Evolutionary conservation across 78 protist species (phyloP).

Genomic region (Mantamonas sphyraenae): DNA sequence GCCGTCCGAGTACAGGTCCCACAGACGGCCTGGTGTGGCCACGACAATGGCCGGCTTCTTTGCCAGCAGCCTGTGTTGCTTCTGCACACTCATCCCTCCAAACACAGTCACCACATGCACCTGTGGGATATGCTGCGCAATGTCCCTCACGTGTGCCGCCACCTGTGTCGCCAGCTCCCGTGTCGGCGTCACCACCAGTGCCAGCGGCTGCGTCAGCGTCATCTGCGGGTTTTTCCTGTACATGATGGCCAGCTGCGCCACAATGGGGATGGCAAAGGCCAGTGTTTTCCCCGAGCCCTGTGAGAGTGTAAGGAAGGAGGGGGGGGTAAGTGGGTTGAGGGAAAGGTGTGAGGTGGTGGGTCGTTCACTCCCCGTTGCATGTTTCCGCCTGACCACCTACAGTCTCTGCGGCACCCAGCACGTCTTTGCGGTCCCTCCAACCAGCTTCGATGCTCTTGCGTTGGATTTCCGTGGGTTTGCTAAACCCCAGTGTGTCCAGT

Average conservation of each 20-base stretch:
- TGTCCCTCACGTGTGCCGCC: neutral
- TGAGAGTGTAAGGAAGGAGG: neutral
- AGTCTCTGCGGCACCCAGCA: conserved; percentile 48
- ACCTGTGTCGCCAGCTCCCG: conserved; percentile 76
- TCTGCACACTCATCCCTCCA: conserved; percentile 48
- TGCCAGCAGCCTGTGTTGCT: conserved; percentile 44
- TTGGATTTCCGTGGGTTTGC: conserved; percentile 58
- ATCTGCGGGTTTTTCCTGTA: neutral
- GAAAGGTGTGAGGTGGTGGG: neutral
- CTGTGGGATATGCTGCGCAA: neutral
- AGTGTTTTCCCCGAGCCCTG: conserved; percentile 71
- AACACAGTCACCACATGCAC: neutral
- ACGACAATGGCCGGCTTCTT: conserved; percentile 47
- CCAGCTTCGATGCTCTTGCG: conserved; percentile 39
- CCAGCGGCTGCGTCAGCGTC: neutral
- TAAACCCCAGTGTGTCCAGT: neutral
- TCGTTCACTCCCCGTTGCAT: neutral
- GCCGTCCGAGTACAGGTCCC: conserved; percentile 14
- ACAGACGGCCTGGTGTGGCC: conserved; percentile 64
- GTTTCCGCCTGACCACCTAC: neutral
- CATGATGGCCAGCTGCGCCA: neutral
- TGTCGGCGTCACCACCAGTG: conserved; percentile 55
- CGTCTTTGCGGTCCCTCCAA: conserved; percentile 17
- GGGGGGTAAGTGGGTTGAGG: neutral
- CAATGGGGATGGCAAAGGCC: conserved; percentile 52